Base-by-base conservation (phyloP, 2,329 filamentous ascomycete species). In the Penicillium paneum region DNA sequence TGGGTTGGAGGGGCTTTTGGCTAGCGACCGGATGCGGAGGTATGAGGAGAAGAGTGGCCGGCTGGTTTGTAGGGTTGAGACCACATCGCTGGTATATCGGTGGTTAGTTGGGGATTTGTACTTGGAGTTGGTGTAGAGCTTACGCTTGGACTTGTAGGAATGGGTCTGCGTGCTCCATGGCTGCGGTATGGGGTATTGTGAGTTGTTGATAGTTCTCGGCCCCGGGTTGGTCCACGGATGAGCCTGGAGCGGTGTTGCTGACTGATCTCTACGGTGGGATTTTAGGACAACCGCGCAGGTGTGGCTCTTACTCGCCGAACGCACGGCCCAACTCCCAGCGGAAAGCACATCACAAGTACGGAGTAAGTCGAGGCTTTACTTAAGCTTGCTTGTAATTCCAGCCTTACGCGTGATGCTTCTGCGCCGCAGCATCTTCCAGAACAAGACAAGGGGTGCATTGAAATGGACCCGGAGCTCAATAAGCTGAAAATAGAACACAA, bases 31-130 rank as follows among this genome's bases (percentile, higher is more conserved):
- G 76, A 99, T 99, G 70, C 94, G 93, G 40, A 96, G 83, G 79
- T 96, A 99, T 15, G 92, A 97, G 60, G 89, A 87, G 80, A 97
- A 97, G 54, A 97, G 86, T 49, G 92, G 87, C 10, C 93, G 88
- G 49, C 90, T 89, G 13, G 84, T 85, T 62, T 88, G 83, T 60
- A 99, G 86, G 57, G 95, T 89, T 60, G 86, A 78, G 63, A 96
- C 86, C 63, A 97, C 90, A 76, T 99, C 94, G 76, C 91, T 96
- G 71, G 55, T 26, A 42, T 47, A 1, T 32, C 8, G 13, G 28
- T 31, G 11, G 15, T 57, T 56, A 43, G 51, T 60, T 53, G 55
- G 60, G 49, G 50, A 43, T 19, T 11, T 38, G 32, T 13, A 43
- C 19, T 53, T n/a, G 4, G 12, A 13, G 32, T 40, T 17, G 29